Percentiles rank a stretch among this genome's conserved stretches.
Conservation (phyloP, 163 green algal species). For the Trebouxia gelatinosa region DNA sequence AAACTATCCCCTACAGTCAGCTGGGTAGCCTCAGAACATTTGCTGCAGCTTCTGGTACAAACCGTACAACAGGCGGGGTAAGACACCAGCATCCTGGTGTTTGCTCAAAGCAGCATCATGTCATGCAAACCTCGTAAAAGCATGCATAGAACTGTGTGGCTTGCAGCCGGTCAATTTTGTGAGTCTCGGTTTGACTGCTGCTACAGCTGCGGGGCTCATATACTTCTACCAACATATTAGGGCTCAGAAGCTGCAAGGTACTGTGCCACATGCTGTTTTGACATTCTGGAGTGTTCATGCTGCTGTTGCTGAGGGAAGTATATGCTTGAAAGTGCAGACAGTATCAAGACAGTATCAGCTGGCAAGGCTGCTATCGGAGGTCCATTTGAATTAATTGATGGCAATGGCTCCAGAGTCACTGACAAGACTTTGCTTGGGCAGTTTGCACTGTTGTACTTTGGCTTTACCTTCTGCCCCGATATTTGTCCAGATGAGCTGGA, state of each 20-base stretch:
- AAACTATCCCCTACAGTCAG: no score
- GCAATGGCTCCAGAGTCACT: constrained; percentile 78
- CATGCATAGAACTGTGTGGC: neutral
- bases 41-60: no score
- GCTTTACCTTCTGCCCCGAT: constrained; percentile 98
- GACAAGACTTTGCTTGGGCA: constrained; percentile 81
- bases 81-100: no score
- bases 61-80: no score
- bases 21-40: no score
- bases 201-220: constrained; percentile 52
- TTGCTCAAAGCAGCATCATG: no score
- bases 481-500: constrained; percentile 98
- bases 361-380: constrained; percentile 90
- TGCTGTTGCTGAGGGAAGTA: neutral
- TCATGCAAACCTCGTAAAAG: no score
- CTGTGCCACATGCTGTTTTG: no score
- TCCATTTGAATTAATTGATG: constrained; percentile 85
- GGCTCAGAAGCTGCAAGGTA: constrained; percentile 49
- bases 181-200: constrained; percentile 55
- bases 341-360: constrained; percentile 46
- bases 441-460: constrained; percentile 97
- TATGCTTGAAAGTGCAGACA: constrained; percentile 35
- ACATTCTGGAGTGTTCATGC: no score
- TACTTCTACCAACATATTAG: constrained; percentile 53
- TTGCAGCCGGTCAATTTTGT: constrained; percentile 54